Evolutionary conservation across 2,329 filamentous ascomycete genomes (phyloP), one percentile per base, ranked within the genome.

Genomic region (Sarocladium strictum): DNA sequence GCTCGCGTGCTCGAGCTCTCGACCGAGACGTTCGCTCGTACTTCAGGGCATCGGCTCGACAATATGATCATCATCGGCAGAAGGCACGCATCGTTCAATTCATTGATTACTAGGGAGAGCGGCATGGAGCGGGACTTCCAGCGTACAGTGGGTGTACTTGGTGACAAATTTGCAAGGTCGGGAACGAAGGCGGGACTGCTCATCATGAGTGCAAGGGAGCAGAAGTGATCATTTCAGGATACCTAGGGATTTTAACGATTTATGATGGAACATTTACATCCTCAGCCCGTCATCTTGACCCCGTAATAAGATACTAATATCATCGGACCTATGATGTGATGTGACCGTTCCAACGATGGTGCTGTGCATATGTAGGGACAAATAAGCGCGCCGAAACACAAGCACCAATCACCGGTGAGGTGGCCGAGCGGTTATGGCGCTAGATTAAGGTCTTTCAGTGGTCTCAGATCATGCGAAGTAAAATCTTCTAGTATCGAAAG

Each of bases 371-470:
- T 38, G 9, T 47, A 29, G n/a, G 21, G 12, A 4, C 12, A 3
- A 47, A 47, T 47, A 47, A 47, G 24, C 3, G 10, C 43, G 12
- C 3, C 12, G 11, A 47, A 21, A 4, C 35, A 47, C 43, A 47
- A 27, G 43, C 24, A 47, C 38, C 23, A 47, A 47, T 47, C 47
- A 51, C 3, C n/a, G 47, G 47, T 51, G 27, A 51, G 47, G 47
- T 51, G 47, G 47, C 47, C 47, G 47, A 51, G 47, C 47, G 47
- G 47, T 51, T 51, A 51, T 51, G 47, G 47, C 47, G 47, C 47
- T 51, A 51, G 47, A 51, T 51, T 51, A 51, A 51, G 47, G 47
- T 35, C 29, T 51, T 51, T 51, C 47, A 32, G 24, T 35, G 47
- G 24, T 51, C 27, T 35, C 12, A 51, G 47, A 51, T 51, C 47